Base-by-base conservation (phyloP, 2,329 filamentous ascomycete species). In the Alternaria ventricosa region DNA sequence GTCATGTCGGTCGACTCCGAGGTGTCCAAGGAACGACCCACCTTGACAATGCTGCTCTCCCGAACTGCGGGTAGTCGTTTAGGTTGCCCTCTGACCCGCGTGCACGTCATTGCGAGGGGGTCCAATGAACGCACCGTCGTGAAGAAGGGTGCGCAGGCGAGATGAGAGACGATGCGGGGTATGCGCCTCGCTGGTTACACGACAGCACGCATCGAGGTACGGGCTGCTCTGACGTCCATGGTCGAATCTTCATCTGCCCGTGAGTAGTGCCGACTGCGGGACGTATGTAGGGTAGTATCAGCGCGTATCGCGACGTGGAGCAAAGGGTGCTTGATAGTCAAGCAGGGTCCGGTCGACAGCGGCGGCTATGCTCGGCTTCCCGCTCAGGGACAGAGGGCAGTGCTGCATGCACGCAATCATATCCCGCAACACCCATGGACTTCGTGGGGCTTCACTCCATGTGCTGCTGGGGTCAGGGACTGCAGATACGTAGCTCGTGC, bases 361-460 rank as follows among this genome's bases (percentile, higher is more conserved):
- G 57, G 64, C 68, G 69, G 68, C 63, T 71, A 73, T 55, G 61
- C 60, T 68, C 70, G 67, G 68, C 63, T 64, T 66, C 47, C 59
- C 49, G 49, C 27, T 62, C 55, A 62, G 65, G 61, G 61, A 64
- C 61, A 63, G 43, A 56, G 57, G 58, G 57, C 58, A 43, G 27
- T 22, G 45, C 64, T 44, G 63, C 59, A 69, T 69, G 66, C 61
- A 69, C 57, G 68, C 68, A 69, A 68, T 67, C 47, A 64, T 65
- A 50, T 49, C 64, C 64, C 68, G 65, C 72, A 59, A 59, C 18
- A n/a, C 36, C 25, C 25, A 51, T 53, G 27, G 59, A 64, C 65
- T 49, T 50, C 45, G 60, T 51, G 49, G 55, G 59, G 55, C 60
- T 54, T 44, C 50, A 20, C 54, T 36, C 57, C 63, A 54, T 63